Percentiles rank a stretch among this genome's conserved stretches.
phyloP scores from a whole-genome alignment of 106 monocot genomes.

The Ottelia alismoides region DNA sequence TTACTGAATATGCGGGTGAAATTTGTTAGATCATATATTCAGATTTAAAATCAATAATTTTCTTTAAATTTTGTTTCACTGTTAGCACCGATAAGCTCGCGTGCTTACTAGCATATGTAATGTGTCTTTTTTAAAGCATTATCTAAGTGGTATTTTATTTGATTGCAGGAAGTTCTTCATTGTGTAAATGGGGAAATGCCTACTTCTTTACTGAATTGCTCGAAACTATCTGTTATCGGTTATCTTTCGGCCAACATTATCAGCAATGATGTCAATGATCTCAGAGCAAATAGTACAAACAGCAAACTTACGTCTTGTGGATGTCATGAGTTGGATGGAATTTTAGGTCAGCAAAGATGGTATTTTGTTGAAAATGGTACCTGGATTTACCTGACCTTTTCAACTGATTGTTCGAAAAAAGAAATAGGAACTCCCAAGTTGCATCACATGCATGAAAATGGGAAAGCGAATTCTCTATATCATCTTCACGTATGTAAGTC shows the following conservation, averaged over 20 bases:
- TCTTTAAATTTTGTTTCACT: no score
- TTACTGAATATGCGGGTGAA: no score
- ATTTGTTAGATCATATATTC: no score
- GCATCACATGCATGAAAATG: conserved; percentile 48
- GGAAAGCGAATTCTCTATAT: conserved; percentile 13
- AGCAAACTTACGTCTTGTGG: conserved; percentile 16
- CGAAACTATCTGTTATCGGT: conserved; percentile 50
- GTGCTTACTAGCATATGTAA: no score
- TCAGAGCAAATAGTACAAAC: background rate
- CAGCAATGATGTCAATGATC: background rate
- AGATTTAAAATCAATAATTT: no score
- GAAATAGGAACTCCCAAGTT: conserved; percentile 43
- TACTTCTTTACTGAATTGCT: conserved; percentile 25
- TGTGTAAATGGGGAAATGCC: conserved; percentile 43
- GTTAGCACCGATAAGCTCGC: no score
- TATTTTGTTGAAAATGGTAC: conserved; percentile 17
- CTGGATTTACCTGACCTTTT: conserved; percentile 39
- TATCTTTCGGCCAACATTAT: background rate
- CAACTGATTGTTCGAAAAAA: conserved; percentile 5
- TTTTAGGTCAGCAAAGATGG: conserved; percentile 16
- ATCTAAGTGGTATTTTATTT: background rate
- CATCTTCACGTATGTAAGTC: conserved; percentile 93
- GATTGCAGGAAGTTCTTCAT: conserved; percentile 41
- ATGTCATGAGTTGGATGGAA: conserved; percentile 16
- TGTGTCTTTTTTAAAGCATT: no score